Evolutionary conservation across 495 filamentous ascomycete genomes (phyloP), one percentile per base, ranked within the genome.

Genomic region (Lepidopterella palustris): DNA sequence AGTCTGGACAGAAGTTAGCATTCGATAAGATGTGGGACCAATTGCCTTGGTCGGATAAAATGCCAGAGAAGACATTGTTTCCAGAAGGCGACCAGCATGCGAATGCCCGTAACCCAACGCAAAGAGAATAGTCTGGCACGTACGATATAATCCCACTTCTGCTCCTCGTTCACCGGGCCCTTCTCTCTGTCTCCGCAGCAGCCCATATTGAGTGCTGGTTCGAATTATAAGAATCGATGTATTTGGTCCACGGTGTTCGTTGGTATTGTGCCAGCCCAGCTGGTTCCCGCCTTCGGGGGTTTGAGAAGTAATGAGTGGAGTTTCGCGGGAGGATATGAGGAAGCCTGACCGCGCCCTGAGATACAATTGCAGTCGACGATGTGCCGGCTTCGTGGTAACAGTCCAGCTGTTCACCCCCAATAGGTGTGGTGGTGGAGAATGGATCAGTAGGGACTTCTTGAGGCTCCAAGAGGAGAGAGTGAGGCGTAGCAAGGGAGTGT

Each of bases 131-230:
- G 27, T 13, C 5, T 13, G 32, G 24, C 23, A 77, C 88, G 59
- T 80, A 95, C 91, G 68, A 98, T 90, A 65, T 89, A 96, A 66
- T 91, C 88, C 89, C 93, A 98, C 78, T 89, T 90, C 76, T 95
- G 87, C 72, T 95, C 89, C 55, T 90, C 78, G 39, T 78, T 73
- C 48, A 89, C 82, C 50, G 82, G 78, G 35, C 79, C 73, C 68
- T 87, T 87, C 67, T 87, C 82, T 62, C 87, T 78, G 65, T 85
- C 81, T 49, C 87, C 84, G 65, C 80, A 77, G 73, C 87, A 92
- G 66, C 84, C 78, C 91, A 95, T 95, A 59, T 63, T 78, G 77
- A 48, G 35, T 23, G 49, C 27, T 45, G 55, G 39, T 40, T 4
- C 50, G 55, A 57, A 66, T 66, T 66, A 66, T 55, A 58, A 62